Conservation (phyloP, 140 eudicot genomes). For the Stevia rebaudiana region DNA sequence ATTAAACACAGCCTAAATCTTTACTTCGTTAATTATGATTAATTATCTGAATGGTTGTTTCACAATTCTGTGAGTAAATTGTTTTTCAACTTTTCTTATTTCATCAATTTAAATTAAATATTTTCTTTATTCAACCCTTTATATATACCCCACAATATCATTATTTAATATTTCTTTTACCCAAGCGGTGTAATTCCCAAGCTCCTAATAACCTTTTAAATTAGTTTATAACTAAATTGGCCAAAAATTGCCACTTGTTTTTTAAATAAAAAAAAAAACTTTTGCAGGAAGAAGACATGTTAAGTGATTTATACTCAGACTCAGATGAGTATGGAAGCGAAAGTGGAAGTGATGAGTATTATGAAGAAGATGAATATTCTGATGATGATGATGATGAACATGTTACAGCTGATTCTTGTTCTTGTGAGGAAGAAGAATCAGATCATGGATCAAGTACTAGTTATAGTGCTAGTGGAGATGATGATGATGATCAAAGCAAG, state of each 20-base stretch:
- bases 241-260: background rate
- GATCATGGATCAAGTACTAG: slow-evolving; percentile 47
- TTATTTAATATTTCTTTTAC: too few species aligned
- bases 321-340: slow-evolving; percentile 87
- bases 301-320: slow-evolving; percentile 65
- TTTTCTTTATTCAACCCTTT: too few species aligned
- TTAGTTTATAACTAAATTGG: background rate
- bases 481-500: slow-evolving; percentile 32
- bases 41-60: too few species aligned
- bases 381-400: slow-evolving; percentile 37
- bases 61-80: too few species aligned
- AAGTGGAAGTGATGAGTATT: slow-evolving; percentile 60
- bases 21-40: too few species aligned
- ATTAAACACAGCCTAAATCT: background rate
- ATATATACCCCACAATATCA: too few species aligned
- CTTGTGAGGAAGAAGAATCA: slow-evolving; percentile 53
- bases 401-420: slow-evolving; percentile 35
- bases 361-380: slow-evolving; percentile 44
- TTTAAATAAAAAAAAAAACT: background rate
- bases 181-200: too few species aligned
- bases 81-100: too few species aligned
- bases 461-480: slow-evolving; percentile 40
- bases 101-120: too few species aligned
- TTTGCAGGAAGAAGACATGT: slow-evolving; percentile 67
- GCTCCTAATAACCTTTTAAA: too few species aligned